Evolutionary conservation across 2,329 filamentous ascomycete species (phyloP).

Genomic region (Amauroascus verrucosus): DNA sequence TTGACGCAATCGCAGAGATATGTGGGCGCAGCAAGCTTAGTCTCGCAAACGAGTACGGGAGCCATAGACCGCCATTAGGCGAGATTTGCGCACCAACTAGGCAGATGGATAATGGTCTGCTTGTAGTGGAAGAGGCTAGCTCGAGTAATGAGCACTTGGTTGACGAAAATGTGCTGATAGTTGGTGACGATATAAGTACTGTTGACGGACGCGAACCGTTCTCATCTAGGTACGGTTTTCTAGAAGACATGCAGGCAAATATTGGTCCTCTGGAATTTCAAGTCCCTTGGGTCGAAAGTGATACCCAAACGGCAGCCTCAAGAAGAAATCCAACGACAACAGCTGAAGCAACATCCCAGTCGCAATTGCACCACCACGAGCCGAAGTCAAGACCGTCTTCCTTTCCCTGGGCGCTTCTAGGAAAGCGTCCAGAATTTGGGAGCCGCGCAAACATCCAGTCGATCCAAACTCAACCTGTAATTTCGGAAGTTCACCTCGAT

Average conservation of each 20-base stretch:
- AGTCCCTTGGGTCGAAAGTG: slow-evolving; percentile 17
- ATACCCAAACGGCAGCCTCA: background rate
- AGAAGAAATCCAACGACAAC: background rate
- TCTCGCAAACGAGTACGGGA: slow-evolving; percentile 52
- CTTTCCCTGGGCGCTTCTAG: slow-evolving; percentile 24
- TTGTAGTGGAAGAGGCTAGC: slow-evolving; percentile 37
- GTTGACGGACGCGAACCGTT: slow-evolving; percentile 29
- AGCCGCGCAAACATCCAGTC: slow-evolving; percentile 12
- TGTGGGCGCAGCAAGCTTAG: slow-evolving; percentile 52
- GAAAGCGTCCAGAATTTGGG: slow-evolving; percentile 14
- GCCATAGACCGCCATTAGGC: slow-evolving; percentile 51
- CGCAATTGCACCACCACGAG: slow-evolving; percentile 25
- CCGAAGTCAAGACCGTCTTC: slow-evolving; percentile 10
- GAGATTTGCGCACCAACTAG: slow-evolving; percentile 40
- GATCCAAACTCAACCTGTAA: slow-evolving; percentile 30
- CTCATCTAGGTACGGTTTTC: slow-evolving; percentile 30
- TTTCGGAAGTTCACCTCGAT: slow-evolving; percentile 33
- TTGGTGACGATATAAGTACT: slow-evolving; percentile 32
- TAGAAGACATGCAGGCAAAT: slow-evolving; percentile 27
- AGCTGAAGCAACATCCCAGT: slow-evolving; percentile 7
- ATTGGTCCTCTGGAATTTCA: slow-evolving; percentile 19
- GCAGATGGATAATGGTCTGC: slow-evolving; percentile 21
- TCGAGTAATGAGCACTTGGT: slow-evolving; percentile 29
- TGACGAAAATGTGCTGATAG: slow-evolving; percentile 29
- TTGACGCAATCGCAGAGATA: slow-evolving; percentile 54